Evolutionary conservation across 106 monocot genomes (phyloP), one percentile per base, ranked within the genome.

Genomic region (Cymbidium sinense): DNA sequence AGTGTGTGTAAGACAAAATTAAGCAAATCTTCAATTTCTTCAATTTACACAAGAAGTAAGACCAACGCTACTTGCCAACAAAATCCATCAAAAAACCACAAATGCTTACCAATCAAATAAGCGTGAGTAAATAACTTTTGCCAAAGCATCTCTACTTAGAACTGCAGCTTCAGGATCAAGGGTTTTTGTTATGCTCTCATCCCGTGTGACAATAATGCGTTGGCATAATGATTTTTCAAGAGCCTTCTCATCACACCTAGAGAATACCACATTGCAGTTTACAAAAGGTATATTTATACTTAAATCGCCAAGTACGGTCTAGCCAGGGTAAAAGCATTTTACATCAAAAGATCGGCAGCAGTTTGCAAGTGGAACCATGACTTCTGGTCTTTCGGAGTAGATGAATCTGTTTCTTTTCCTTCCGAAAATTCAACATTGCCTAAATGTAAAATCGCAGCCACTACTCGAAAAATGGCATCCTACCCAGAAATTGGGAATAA

Each of bases 261-360:
- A 73, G 17, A 62, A 28, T 28, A 39, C 21, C 5, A 8, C 27
- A 64, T 20, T 43, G 58, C 33, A 25, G 23, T 21, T 43, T 44
- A 74, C 27, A 25, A 23, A 74, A 3, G 11, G 55, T 8, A 77
- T 10, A 77, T 17, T 50, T 3, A 30, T 10, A 51, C 37, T 47
- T 28, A 64, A 20, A 64, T 35, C 23, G 35, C 25, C 11, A 81
- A 64, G 70, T 23, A n/a, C 65, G 41, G 39, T 34, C 58, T 55
- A 25, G 54, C 65, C 21, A 27, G 35, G 27, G 19, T 19, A 18
- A 65, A 37, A 74, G 67, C 8, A 37, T n/a, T 41, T 70, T 83
- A 88, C 88, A 88, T 88, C 76, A 88, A 81, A 86, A 88, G 88
- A 21, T 86, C 86, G 31, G 88, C 86, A 78, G 88, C 88, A 41